Evolutionary conservation across 352 stramenopile species (phyloP), one percentile per base, ranked within the genome.

Genomic region (Pythium volutum): DNA sequence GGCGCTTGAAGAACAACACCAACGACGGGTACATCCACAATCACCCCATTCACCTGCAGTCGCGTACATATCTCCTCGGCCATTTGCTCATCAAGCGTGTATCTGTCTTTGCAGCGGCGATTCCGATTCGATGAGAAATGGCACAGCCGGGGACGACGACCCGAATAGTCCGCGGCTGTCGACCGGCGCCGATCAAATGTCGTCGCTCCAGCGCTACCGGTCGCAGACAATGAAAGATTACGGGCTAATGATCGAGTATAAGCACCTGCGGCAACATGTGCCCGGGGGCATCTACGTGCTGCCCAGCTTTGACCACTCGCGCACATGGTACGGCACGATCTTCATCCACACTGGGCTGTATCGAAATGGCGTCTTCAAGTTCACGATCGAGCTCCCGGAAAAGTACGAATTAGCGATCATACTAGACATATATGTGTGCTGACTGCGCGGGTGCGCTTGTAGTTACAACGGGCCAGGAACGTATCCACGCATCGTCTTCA

Each of bases 211-310:
- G 63, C 83, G 81, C 45, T 94, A 94, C 55, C 79, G 85, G 12
- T 90, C 82, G 33, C 82, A 94, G 65, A 94, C 85, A 10, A 94
- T 94, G 82, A 92, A 91, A 55, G 94, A 98, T 66, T 98, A 98
- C 67, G 96, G 96, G 7, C 87, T 99, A 8, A 97, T 96, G 66
- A 98, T 98, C 70, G 96, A 99, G 81, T 99, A 98, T 79, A 98
- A 98, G 66, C 94, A 98, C 60, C 66, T 99, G 33, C 93, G 97
- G 54, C 84, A 97, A 49, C 88, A 98, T 64, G 90, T 97, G 29
- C 96, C 96, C 1, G 93, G 85, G 25, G 95, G 96, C 12, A 97
- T 99, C 48, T 98, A 98, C 68, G 84, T 99, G 23, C 79, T 98
- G 39, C 96, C 95, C 41, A 97, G 88, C 54, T 91, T 97, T 53